These are phyloP conservation scores for Pseudogymnoascus sp. DNA, from an alignment of 2,329 filamentous ascomycete species.

Conservation along the genomic window DNA sequence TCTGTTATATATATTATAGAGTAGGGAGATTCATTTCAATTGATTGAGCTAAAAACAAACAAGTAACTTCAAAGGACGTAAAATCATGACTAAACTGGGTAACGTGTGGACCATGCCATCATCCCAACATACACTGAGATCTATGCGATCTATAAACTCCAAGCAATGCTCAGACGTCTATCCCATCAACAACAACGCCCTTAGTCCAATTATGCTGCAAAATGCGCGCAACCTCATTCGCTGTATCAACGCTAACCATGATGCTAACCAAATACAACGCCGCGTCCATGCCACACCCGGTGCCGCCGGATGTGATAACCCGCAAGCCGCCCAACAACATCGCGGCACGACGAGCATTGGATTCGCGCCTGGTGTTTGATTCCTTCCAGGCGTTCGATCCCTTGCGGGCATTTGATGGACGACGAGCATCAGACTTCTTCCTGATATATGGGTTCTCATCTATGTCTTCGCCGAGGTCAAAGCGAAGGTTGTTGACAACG, in stretches of 20 bases:
- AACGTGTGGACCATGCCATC: neutral
- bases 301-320: slow-evolving; percentile 73
- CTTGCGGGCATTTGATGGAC: slow-evolving; percentile 62
- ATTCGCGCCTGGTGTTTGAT: slow-evolving; percentile 68
- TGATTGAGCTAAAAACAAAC: slow-evolving; percentile 7
- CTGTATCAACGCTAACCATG: slow-evolving; percentile 68
- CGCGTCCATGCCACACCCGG: slow-evolving; percentile 76
- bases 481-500: slow-evolving; percentile 86
- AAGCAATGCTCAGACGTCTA: slow-evolving; percentile 59
- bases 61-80: neutral
- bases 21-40: neutral
- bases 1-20: neutral
- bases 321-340: slow-evolving; percentile 57
- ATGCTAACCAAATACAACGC: slow-evolving; percentile 78
- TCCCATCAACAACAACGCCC: slow-evolving; percentile 75
- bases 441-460: slow-evolving; percentile 80
- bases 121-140: slow-evolving; percentile 9
- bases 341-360: slow-evolving; percentile 56
- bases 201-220: slow-evolving; percentile 84
- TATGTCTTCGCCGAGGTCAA: slow-evolving; percentile 69
- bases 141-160: slow-evolving; percentile 9
- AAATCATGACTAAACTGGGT: slow-evolving; percentile 3
- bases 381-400: slow-evolving; percentile 77
- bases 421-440: slow-evolving; percentile 61
- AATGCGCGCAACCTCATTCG: slow-evolving; percentile 64